Base-by-base conservation (phyloP, 2,329 filamentous ascomycete species). In the Periglandula ipomoeae region DNA sequence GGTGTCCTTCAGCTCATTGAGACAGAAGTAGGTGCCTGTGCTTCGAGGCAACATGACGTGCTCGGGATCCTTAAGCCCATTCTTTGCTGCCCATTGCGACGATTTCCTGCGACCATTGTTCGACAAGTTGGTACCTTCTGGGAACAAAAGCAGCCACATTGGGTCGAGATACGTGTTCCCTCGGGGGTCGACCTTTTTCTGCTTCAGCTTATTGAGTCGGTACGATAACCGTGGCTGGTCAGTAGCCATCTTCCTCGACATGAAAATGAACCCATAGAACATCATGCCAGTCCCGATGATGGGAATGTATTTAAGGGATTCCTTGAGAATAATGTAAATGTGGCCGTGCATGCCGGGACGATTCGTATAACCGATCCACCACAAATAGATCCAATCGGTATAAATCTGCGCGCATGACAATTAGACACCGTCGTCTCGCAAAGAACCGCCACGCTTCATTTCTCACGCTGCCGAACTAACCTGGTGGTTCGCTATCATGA, bases 141-240 rank as follows among this genome's bases (percentile, higher is more conserved):
- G 89, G 56, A 94, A 95, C 40, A 94, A 78, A 37, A 94, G 73
- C 32, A 95, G 74, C 89, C 89, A 95, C 89, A 95, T 94, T 5
- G 89, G 89, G 58, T 89, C 78, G 10, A 79, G 69, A 34, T 79
- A 83, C 26, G 73, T 62, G 2, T 68, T 66, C 20, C 78, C 80
- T 8, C 70, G 64, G 0, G 81, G 77, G 1, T 74, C 78, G 1
- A 69, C 66, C 56, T 78, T 76, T 23, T 56, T 58, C 43, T 71
- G 74, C 63, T 83, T 85, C 52, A 94, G 74, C 63, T 87, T 84
- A 48, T 77, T 70, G 2, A 95, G 70, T 8, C 87, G 82, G 58
- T 88, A 78, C 42, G 85, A 82, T 61, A 95, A 74, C n/a, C 84
- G 79, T 2, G 81, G 79, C 58, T 84, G 80, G 61, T 95, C 89